Base-by-base conservation (phyloP, 306 rosid species). In the Malus fusca region DNA sequence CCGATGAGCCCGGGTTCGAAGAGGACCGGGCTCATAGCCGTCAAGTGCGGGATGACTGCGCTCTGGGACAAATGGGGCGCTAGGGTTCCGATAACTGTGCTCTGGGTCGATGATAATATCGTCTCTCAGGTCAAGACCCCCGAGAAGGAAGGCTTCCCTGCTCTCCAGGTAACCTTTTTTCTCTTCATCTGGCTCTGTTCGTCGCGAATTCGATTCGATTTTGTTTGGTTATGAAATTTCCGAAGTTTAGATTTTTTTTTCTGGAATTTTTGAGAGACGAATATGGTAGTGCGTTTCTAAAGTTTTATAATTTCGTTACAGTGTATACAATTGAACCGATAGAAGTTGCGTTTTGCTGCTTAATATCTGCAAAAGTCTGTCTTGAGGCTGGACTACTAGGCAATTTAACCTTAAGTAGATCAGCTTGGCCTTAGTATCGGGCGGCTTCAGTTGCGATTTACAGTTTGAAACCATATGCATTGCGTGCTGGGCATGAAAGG, bases 21-120 rank as follows among this genome's bases (percentile, higher is more conserved):
- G 81, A 89, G 98, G 75, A 92, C 98, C 0, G 98, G 98, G 4
- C 69, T 90, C 13, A 83, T 95, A 48, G 98, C 93, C 4, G 84
- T 95, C 31, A 95, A 95, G 79, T 95, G 99, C 81, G 99, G 99
- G 67, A 95, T 95, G 99, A 81, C 85, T 58, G 99, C 99, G 21
- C 89, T 84, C 22, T 95, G 99, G 99, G 91, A 92, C 82, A 95
- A 92, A 82, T 95, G 99, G 99, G 99, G 99, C 26, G 93, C 91
- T 18, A 88, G 98, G 82, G 56, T 95, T 73, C 98, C 98, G 26
- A 84, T 92, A 52, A 76, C 88, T 5, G 80, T 95, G 15, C 97
- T 95, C 31, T 95, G 97, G 97, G 91, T 95, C 9, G 99, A 95
- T 72, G 99, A 95, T 58, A 95, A 92, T 71, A 87, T 95, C 64